phyloP scores from a whole-genome alignment of 106 monocot species.

The Acanthochlamys bracteata region DNA sequence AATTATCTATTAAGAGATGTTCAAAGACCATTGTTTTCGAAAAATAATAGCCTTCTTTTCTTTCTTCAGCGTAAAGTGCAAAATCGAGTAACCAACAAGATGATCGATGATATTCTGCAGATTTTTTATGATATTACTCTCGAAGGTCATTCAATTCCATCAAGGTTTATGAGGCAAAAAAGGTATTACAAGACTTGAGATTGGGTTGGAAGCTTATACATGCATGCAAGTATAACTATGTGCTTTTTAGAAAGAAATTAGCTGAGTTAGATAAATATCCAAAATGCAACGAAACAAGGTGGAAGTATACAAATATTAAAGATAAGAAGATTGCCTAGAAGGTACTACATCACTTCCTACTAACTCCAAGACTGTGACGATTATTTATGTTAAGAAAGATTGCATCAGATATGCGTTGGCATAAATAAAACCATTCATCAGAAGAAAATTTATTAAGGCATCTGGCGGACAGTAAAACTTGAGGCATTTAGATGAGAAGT shows the following conservation, averaged over 20 bases:
- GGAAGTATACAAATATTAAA: neutral
- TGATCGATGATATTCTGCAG: too few relatives aligned
- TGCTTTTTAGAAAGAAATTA: neutral
- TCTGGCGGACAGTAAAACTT: neutral
- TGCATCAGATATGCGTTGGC: conserved; percentile 2
- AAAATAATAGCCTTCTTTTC: too few relatives aligned
- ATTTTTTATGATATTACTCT: neutral
- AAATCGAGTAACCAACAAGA: too few relatives aligned
- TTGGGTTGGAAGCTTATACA: neutral
- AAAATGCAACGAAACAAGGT: neutral
- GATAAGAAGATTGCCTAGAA: neutral
- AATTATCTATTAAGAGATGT: too few relatives aligned
- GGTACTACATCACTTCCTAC: neutral
- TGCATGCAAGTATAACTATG: neutral
- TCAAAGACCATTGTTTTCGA: too few relatives aligned
- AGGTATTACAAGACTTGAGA: neutral
- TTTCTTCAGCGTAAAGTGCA: too few relatives aligned
- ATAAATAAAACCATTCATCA: neutral
- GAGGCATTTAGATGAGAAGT: neutral
- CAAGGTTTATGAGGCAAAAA: neutral
- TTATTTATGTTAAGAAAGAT: conserved; percentile 6
- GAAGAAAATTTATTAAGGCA: neutral
- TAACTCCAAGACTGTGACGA: neutral
- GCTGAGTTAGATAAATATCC: neutral
- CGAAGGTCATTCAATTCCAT: neutral